phyloP scores from a whole-genome alignment of 371 early-diverging fungal genomes.

The Lichtheimia ramosa region DNA sequence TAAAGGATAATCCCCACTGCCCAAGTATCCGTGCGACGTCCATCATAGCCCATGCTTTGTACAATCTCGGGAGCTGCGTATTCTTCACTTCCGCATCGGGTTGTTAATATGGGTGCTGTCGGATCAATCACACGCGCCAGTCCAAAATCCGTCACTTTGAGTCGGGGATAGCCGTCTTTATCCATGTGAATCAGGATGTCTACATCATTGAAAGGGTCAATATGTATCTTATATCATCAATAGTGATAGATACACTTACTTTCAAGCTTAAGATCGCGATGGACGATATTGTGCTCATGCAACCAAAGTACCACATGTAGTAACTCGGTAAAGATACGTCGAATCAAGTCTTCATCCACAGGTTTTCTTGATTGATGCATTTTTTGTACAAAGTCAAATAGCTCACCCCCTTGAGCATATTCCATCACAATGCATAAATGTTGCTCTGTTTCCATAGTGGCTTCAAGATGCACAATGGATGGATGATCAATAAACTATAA shows the following conservation, averaged over 20 bases:
- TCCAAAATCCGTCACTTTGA: slow-evolving; percentile 77
- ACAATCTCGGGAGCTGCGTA: slow-evolving; percentile 88
- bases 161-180: slow-evolving; percentile 31
- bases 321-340: slow-evolving; percentile 49
- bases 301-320: slow-evolving; percentile 64
- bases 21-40: slow-evolving; percentile 72
- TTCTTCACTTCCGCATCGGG: slow-evolving; percentile 73
- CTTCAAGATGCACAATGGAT: slow-evolving; percentile 70
- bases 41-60: slow-evolving; percentile 63
- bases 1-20: slow-evolving; percentile 73
- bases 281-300: slow-evolving; percentile 73
- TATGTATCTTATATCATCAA: too few species aligned
- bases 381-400: slow-evolving; percentile 63
- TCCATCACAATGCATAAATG: slow-evolving; percentile 67
- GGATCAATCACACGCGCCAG: slow-evolving; percentile 57
- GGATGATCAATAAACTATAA: slow-evolving; percentile 60
- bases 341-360: slow-evolving; percentile 32
- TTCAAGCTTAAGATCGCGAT: slow-evolving; percentile 80
- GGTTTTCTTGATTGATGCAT: slow-evolving; percentile 29
- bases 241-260: slow-evolving; percentile 64
- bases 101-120: slow-evolving; percentile 41
- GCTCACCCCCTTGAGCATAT: slow-evolving; percentile 65
- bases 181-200: slow-evolving; percentile 35
- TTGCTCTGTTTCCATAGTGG: slow-evolving; percentile 68
- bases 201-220: slow-evolving; percentile 3